Conservation (phyloP, 495 filamentous ascomycete species). For the Baudoinia panamericana region DNA sequence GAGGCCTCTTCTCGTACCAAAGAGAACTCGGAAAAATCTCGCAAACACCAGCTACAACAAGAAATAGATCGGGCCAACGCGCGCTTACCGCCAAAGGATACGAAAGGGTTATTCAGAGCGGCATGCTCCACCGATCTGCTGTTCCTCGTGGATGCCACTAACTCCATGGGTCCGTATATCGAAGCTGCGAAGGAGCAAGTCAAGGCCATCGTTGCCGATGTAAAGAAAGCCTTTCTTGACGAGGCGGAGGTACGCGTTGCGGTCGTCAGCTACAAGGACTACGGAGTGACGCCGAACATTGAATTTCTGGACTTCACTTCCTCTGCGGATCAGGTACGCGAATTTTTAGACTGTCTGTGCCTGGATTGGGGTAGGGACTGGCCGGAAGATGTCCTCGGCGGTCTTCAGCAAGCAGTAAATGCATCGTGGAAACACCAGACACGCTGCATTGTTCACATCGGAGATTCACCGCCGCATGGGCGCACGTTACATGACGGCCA, state of each 20-base stretch:
- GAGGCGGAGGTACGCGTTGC: background rate
- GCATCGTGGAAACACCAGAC: constrained; percentile 1
- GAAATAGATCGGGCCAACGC: background rate
- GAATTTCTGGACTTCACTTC: constrained; percentile 1
- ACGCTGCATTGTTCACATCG: background rate
- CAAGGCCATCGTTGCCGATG: background rate
- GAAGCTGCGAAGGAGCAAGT: background rate
- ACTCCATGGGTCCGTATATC: constrained; percentile 1
- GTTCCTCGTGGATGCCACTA: background rate
- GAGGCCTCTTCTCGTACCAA: too few relatives aligned
- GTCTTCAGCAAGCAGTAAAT: constrained; percentile 1
- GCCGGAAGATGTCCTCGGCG: constrained; percentile 1
- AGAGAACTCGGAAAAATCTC: background rate
- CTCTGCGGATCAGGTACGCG: background rate
- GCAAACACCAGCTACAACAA: background rate
- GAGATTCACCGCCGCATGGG: background rate
- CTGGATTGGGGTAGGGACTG: background rate
- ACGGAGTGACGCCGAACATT: background rate
- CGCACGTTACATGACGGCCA: background rate
- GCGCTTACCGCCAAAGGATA: background rate
- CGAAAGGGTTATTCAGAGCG: background rate
- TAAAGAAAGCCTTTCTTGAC: background rate
- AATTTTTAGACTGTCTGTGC: background rate
- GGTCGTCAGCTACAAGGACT: background rate
- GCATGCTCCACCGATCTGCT: background rate